A percentile compares a stretch with the other conserved stretches of the same genome.
These are phyloP conservation scores for Penicillium pulvis DNA, from an alignment of 495 filamentous ascomycete species.

Conservation along the genomic window DNA sequence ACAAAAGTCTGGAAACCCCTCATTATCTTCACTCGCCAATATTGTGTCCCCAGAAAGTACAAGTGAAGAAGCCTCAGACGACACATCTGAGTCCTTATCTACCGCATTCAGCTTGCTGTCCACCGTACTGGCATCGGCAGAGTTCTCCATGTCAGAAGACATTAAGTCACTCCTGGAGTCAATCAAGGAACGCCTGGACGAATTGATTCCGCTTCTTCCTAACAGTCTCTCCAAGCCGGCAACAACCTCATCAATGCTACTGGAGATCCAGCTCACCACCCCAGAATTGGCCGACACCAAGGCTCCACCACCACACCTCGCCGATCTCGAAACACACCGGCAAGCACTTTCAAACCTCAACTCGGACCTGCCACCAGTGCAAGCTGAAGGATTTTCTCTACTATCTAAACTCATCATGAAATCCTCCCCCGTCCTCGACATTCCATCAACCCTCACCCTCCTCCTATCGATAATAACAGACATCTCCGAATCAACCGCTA, in stretches of 20 bases:
- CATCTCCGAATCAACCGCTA: conserved; percentile 32
- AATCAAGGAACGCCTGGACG: conserved; percentile 55
- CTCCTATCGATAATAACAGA: conserved; percentile 68
- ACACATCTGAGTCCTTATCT: conserved; percentile 51
- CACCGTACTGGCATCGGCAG: conserved; percentile 63
- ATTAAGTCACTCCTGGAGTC: conserved; percentile 43
- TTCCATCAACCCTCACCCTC: conserved; percentile 65
- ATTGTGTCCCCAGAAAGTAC: conserved; percentile 30
- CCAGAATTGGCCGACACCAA: conserved; percentile 50
- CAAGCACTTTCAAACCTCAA: conserved; percentile 74
- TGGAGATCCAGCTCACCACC: conserved; percentile 59
- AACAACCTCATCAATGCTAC: conserved; percentile 56
- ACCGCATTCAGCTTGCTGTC: conserved; percentile 69
- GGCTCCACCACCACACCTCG: conserved; percentile 44
- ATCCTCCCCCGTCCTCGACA: conserved; percentile 67
- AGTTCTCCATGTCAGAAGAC: conserved; percentile 55
- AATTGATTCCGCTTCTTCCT: conserved; percentile 43
- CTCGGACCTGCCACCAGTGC: conserved; percentile 73
- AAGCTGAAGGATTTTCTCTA: conserved; percentile 75
- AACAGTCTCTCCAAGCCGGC: conserved; percentile 37
- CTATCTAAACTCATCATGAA: conserved; percentile 64
- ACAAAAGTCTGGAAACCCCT: conserved; percentile 27
- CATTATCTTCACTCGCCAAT: conserved; percentile 40
- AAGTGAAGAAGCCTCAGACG: conserved; percentile 26
- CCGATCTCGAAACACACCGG: conserved; percentile 70